Evolutionary conservation across 2,329 filamentous ascomycete genomes (phyloP).

Genomic region (Ceratocystis ficicola): DNA sequence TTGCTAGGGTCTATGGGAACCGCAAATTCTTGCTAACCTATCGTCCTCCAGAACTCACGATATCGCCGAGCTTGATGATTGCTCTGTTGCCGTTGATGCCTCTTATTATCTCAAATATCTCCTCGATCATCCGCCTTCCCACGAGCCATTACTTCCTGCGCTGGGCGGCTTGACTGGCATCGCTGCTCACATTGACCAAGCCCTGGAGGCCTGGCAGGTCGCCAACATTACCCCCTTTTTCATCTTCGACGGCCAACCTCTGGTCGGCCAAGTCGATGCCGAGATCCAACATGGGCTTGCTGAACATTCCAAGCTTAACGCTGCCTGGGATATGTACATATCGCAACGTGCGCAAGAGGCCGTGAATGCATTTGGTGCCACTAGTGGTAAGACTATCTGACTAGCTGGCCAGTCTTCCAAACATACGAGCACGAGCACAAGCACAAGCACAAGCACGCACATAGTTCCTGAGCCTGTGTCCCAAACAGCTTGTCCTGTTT

Average conservation of each 20-base stretch:
- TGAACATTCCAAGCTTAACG: slow-evolving; percentile 58
- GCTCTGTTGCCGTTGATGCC: slow-evolving; percentile 74
- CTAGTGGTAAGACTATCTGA: slow-evolving; percentile 47
- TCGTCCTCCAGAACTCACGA: slow-evolving; percentile 40
- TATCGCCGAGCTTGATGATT: slow-evolving; percentile 59
- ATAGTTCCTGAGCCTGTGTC: not conserved
- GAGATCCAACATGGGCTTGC: slow-evolving; percentile 50
- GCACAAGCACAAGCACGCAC: too few relatives aligned
- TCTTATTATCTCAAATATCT: slow-evolving; percentile 75
- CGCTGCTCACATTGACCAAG: slow-evolving; percentile 59
- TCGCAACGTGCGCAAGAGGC: slow-evolving; percentile 66
- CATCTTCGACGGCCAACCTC: slow-evolving; percentile 78
- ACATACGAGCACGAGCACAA: too few relatives aligned
- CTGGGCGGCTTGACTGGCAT: slow-evolving; percentile 80
- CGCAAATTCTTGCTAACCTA: not conserved
- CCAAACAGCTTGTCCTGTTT: not conserved
- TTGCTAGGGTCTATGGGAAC: too few relatives aligned
- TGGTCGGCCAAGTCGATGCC: slow-evolving; percentile 62
- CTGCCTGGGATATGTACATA: slow-evolving; percentile 82
- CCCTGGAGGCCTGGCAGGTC: slow-evolving; percentile 60
- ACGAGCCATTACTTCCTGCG: slow-evolving; percentile 80
- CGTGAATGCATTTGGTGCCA: slow-evolving; percentile 69
- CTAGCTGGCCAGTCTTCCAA: not conserved
- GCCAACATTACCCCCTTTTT: slow-evolving; percentile 69
- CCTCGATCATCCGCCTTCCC: slow-evolving; percentile 55